phyloP scores from a whole-genome alignment of 2,329 filamentous ascomycete species.

The Colletotrichum sp. region DNA sequence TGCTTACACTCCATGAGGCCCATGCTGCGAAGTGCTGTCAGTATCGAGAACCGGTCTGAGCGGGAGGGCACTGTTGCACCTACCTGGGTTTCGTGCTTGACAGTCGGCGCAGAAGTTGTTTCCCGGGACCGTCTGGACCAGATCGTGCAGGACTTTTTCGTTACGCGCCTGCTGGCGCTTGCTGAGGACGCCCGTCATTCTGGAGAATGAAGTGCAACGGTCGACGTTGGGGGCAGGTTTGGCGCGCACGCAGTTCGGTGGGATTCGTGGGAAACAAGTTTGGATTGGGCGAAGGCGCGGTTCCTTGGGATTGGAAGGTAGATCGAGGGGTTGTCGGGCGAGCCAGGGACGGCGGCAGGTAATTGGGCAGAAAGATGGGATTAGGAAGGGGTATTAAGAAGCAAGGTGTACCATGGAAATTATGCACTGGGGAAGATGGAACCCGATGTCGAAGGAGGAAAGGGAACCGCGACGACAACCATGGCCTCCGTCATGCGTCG shows the following conservation, averaged over 20 bases:
- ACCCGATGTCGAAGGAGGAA: constrained; percentile 12
- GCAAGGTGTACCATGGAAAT: constrained; percentile 11
- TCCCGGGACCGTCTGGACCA: constrained; percentile 81
- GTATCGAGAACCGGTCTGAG: background rate
- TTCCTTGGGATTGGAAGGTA: background rate
- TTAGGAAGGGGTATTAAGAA: background rate
- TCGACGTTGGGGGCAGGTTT: background rate
- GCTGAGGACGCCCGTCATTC: constrained; percentile 78
- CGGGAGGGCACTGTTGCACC: background rate
- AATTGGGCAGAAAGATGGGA: constrained; percentile 3
- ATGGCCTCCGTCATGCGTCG: constrained; percentile 20
- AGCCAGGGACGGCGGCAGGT: background rate
- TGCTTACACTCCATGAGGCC: constrained; percentile 93
- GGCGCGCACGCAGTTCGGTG: background rate
- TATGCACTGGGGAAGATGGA: constrained; percentile 15
- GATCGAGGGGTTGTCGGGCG: constrained; percentile 15
- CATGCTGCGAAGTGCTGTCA: constrained; percentile 63
- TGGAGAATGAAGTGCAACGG: constrained; percentile 6
- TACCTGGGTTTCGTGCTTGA: constrained; percentile 88
- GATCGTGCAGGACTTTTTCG: constrained; percentile 87
- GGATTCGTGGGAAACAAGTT: background rate
- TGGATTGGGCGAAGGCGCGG: background rate
- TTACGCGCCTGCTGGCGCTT: constrained; percentile 99
- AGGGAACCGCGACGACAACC: constrained; percentile 11
- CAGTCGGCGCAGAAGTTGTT: constrained; percentile 97